phyloP scores from a whole-genome alignment of 257 asterid genomes.

The Forsythia viridissima region DNA sequence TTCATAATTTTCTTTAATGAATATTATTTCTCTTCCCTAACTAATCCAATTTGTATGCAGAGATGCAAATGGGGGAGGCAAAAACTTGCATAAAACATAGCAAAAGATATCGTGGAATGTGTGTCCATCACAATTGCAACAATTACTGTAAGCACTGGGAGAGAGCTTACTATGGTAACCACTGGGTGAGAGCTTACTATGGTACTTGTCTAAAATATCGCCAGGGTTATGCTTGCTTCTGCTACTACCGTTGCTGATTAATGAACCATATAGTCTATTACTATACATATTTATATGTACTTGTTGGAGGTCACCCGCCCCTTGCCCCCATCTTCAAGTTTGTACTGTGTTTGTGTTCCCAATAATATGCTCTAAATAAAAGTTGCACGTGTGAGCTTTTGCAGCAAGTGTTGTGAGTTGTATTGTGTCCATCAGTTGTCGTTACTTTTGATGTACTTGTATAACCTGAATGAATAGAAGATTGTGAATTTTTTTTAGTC shows the following conservation, averaged over 20 bases:
- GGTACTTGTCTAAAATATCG: slow-evolving; percentile 19
- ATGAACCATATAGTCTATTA: neutral
- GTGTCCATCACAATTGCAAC: slow-evolving; percentile 11
- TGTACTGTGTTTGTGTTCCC: neutral
- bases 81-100: slow-evolving; percentile 6
- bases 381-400: neutral
- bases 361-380: no score
- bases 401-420: neutral
- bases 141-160: slow-evolving; percentile 15
- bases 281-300: neutral
- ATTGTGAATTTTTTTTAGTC: no score
- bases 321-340: neutral
- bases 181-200: neutral
- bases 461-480: neutral
- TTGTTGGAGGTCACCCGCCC: neutral
- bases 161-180: slow-evolving; percentile 4
- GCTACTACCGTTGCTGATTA: slow-evolving; percentile 19
- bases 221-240: slow-evolving; percentile 17
- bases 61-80: slow-evolving; percentile 11
- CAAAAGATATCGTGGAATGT: slow-evolving; percentile 16
- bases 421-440: no score
- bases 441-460: neutral
- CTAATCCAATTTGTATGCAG: neutral
- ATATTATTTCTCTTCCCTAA: no score
- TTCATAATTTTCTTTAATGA: no score